A percentile compares a stretch with the other conserved stretches of the same genome.
These are phyloP conservation scores for Plenodomus biglobosus DNA, from an alignment of 2,329 filamentous ascomycete species.

Conservation along the genomic window DNA sequence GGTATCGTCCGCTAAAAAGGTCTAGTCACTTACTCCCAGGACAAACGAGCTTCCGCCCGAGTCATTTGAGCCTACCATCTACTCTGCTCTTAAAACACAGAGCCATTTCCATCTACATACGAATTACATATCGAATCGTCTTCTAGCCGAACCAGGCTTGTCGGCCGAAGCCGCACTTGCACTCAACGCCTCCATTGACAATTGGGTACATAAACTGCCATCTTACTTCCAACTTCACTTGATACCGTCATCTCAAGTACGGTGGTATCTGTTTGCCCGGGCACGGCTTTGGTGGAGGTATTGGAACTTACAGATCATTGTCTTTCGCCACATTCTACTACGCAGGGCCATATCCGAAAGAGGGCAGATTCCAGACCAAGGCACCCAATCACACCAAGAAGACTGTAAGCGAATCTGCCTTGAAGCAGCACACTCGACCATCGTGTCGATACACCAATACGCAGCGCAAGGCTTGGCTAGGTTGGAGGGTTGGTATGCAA, in stretches of 20 bases:
- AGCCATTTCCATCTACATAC: constrained; percentile 29
- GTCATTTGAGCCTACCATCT: constrained; percentile 20
- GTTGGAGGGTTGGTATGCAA: constrained; percentile 30
- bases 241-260: constrained; percentile 8
- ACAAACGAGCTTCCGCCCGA: constrained; percentile 20
- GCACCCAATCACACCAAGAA: constrained; percentile 22
- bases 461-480: constrained; percentile 20
- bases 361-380: constrained; percentile 20
- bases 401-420: constrained; percentile 27
- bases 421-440: constrained; percentile 28
- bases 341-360: constrained; percentile 25
- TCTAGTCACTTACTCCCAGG: constrained; percentile 25
- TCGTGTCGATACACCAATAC: constrained; percentile 27
- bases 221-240: constrained; percentile 18
- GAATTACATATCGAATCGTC: constrained; percentile 26
- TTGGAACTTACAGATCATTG: constrained; percentile 32
- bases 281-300: constrained; percentile 30
- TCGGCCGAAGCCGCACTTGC: constrained; percentile 29
- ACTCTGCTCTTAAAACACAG: constrained; percentile 23
- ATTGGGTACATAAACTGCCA: constrained; percentile 21
- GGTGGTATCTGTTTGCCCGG: constrained; percentile 26
- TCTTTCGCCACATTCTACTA: constrained; percentile 28
- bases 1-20: background rate
- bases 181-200: constrained; percentile 19
- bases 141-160: constrained; percentile 27